Evolutionary conservation across 371 early-diverging fungal genomes (phyloP).

Genomic region (Apophysomyces sp.): DNA sequence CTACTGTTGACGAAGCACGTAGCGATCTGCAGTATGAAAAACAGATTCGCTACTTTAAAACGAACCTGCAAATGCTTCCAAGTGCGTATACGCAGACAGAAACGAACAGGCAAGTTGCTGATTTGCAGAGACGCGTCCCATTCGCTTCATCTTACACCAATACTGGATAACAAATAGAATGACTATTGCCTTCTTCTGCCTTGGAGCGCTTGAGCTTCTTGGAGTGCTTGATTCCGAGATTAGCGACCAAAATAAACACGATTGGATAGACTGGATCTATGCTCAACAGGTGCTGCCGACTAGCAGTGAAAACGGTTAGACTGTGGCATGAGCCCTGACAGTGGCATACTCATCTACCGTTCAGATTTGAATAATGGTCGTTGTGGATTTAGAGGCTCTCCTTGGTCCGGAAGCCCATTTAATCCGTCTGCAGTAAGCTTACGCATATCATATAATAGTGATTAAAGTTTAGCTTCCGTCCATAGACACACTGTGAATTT

Average conservation of each 20-base stretch:
- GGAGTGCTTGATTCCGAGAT: conserved; percentile 60
- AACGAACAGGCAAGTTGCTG: conserved; percentile 64
- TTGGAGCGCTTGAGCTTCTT: conserved; percentile 80
- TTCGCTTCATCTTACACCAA: not conserved
- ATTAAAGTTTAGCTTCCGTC: not conserved
- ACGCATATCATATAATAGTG: not conserved
- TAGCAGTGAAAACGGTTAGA: conserved; percentile 9
- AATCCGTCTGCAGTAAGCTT: conserved; percentile 47
- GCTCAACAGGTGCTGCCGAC: conserved; percentile 77
- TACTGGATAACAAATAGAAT: conserved; percentile 52
- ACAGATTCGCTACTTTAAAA: conserved; percentile 73
- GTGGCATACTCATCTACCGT: not conserved
- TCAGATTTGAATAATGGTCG: conserved; percentile 34
- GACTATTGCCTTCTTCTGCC: conserved; percentile 82
- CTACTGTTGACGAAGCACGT: not conserved
- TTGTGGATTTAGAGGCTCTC: conserved; percentile 69
- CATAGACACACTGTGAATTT: conserved; percentile 27
- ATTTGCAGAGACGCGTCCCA: not conserved
- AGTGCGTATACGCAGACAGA: conserved; percentile 71
- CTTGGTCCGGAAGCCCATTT: conserved; percentile 65
- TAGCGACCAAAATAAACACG: conserved; percentile 49
- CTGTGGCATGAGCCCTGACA: not conserved
- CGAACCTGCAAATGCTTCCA: conserved; percentile 75
- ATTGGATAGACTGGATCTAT: conserved; percentile 96
- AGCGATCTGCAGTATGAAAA: conserved; percentile 22